Base-by-base conservation (phyloP, 2,329 filamentous ascomycete species). In the Aspergillus jensenii region DNA sequence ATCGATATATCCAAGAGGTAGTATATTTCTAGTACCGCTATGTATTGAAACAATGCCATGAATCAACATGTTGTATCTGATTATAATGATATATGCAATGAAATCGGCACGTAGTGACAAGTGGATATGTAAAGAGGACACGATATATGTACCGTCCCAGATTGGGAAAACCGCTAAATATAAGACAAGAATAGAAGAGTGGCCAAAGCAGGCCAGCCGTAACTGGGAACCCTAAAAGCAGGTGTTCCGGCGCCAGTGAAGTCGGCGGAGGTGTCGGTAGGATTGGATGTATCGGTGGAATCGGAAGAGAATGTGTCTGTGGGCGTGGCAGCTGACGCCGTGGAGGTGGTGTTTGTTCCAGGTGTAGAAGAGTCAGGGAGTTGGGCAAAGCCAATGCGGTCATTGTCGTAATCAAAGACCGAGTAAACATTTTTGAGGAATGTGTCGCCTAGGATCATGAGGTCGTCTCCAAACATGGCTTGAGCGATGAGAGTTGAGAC, bases 391-490 rank as follows among this genome's bases (percentile, higher is more conserved):
- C 77, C 78, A 40, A 80, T 69, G 43, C 71, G 68, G 37, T 66
- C 67, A 39, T 77, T 68, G 50, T 93, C 91, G 53, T 84, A 85
- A 71, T 96, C 92, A 71, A 96, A 96, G 23, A 95, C 87, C 1
- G 86, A 81, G 70, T 96, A 96, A 15, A 96, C 91, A 65, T 96
- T 96, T 78, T 96, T 96, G 60, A 96, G 76, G 67, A 96, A 96
- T 1, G 89, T 85, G 64, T 92, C 91, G 2, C 92, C 92, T 1
- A 96, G 75, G n/a, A 96, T 80, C 91, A 91, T 96, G 27, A 86
- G 76, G 35, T 77, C 70, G 66, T 65, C 80, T 1, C 80, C 76
- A 47, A 91, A 87, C 14, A 90, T 85, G 69, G 88, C 83, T 25
- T 86, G 81, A 2, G 89, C 90, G 53, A 91, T 87, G 37, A 96